Evolutionary conservation across 2,329 filamentous ascomycete genomes (phyloP), one percentile per base, ranked within the genome.

Genomic region (Torrubiellomyces zombiae): DNA sequence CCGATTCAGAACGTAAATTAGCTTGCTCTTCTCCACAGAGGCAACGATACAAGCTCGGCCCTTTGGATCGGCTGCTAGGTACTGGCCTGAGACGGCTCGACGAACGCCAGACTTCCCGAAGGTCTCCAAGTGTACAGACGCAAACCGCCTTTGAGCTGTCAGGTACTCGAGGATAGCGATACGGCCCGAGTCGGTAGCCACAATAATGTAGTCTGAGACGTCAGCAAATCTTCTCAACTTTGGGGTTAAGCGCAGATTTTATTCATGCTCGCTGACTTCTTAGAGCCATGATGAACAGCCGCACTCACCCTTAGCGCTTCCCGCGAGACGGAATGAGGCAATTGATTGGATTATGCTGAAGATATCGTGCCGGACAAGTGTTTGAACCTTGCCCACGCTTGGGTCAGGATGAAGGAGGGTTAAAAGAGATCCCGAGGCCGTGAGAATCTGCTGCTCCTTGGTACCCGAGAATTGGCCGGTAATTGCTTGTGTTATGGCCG

Each of bases 11-110:
- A 95, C 85, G 54, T 98, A 98, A 38, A 98, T 89, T 29, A 98
- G 75, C 59, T 98, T 98, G 58, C 95, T 95, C 67, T 98, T 98
- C 57, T 98, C 89, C 28, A 85, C 66, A 5, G 85, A 86, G 8
- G 89, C 82, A 32, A 94, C 79, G 47, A 98, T 64, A 45, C 85
- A 92, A 28, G 89, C 91, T 56, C 89, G 72, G 30, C 89, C 89
- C 51, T 93, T 93, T 14, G 89, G 86, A 43, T 98, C 89, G 26
- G 81, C 81, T 6, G 85, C 86, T 15, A 98, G 67, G 44, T 93
- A 98, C 50, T 98, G 82, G 31, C 89, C 89, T 3, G 89, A 89
- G 21, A 98, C 71, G 20, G 94, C 86, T 41, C 89, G 74, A 29
- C 89, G 75, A 26, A 95, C 69, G 18, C 89, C 89, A 5, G 86